Conservation (phyloP, 2,329 filamentous ascomycete species). For the Pezicula carpinea region DNA sequence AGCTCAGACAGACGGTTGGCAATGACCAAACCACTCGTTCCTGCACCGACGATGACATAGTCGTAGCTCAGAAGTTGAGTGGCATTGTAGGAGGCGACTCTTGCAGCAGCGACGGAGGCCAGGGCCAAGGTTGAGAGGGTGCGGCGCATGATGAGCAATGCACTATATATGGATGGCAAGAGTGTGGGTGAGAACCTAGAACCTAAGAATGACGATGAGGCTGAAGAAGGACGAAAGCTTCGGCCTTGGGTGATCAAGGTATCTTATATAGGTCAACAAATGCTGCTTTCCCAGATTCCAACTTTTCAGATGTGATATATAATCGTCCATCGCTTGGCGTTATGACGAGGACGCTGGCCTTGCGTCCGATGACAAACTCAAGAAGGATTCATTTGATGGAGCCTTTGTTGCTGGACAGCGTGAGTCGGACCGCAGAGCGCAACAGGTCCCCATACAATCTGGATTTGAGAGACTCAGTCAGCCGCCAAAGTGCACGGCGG, state of each 20-base stretch:
- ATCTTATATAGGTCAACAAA: too few species aligned
- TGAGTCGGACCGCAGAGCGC: neutral
- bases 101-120: neutral
- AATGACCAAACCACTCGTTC: slow-evolving; percentile 52
- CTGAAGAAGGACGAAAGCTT: too few species aligned
- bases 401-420: neutral
- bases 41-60: slow-evolving; percentile 58
- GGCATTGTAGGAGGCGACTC: neutral
- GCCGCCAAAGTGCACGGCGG: neutral
- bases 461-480: neutral
- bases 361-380: too few species aligned
- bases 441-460: neutral
- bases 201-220: too few species aligned
- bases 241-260: too few species aligned
- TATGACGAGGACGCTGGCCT: too few species aligned
- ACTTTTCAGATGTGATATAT: too few species aligned
- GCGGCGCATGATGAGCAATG: neutral
- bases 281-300: too few species aligned
- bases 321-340: too few species aligned
- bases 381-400: neutral
- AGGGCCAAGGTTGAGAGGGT: neutral
- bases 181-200: too few species aligned
- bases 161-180: neutral
- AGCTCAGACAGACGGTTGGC: slow-evolving; percentile 45
- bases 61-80: slow-evolving; percentile 39